phyloP scores from a whole-genome alignment of 495 filamentous ascomycete genomes.

The Penicillium crystallinum region DNA sequence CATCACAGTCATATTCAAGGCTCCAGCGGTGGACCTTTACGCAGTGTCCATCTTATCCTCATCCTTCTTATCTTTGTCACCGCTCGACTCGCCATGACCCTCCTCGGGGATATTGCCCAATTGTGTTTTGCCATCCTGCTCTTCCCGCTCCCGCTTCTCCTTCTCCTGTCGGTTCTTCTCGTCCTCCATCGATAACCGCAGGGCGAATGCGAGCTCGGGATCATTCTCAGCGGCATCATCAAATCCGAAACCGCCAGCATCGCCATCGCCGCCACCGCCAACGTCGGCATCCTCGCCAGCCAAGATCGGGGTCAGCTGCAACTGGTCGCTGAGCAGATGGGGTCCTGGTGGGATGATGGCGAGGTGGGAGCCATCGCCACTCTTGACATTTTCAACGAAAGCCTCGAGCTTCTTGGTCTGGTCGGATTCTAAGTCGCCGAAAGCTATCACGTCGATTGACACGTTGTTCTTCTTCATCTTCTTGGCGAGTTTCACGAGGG shows the following conservation, averaged over 20 bases:
- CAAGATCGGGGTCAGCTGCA: constrained; percentile 88
- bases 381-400: constrained; percentile 88
- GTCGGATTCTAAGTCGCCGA: constrained; percentile 87
- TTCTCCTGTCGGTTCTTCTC: constrained; percentile 90
- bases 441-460: constrained; percentile 87
- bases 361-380: constrained; percentile 82
- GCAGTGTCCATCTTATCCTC: constrained; percentile 76
- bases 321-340: constrained; percentile 83
- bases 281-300: constrained; percentile 62
- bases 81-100: constrained; percentile 66
- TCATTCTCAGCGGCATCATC: constrained; percentile 61
- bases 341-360: constrained; percentile 87
- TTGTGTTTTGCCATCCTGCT: constrained; percentile 59
- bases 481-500: constrained; percentile 82
- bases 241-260: constrained; percentile 65
- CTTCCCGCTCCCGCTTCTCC: constrained; percentile 70
- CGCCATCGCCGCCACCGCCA: constrained; percentile 48
- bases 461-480: constrained; percentile 98
- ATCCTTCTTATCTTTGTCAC: constrained; percentile 56
- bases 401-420: constrained; percentile 86
- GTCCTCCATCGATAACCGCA: constrained; percentile 97
- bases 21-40: constrained; percentile 17
- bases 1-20: constrained; percentile 31
- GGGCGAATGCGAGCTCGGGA: constrained; percentile 89
- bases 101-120: constrained; percentile 84